Conservation (phyloP, 2,329 filamentous ascomycete genomes). For the Fusarium keratoplasticum region DNA sequence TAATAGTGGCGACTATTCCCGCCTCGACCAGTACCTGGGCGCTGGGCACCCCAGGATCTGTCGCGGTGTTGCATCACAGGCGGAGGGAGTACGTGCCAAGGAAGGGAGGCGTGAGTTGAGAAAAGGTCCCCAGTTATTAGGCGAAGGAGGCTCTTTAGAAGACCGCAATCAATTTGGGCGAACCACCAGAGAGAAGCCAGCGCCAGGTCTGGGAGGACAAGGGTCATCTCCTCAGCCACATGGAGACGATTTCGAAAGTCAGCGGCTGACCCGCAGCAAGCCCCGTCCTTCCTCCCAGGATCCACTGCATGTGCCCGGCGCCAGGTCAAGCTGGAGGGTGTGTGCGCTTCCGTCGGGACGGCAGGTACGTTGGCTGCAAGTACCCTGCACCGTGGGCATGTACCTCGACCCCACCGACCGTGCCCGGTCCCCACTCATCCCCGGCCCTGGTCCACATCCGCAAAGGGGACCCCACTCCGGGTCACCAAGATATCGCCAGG, state of each 20-base stretch:
- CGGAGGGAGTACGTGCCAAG: constrained; percentile 15
- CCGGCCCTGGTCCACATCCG: not conserved
- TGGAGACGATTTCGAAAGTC: constrained; percentile 8
- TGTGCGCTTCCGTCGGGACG: constrained; percentile 5
- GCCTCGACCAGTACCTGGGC: not conserved
- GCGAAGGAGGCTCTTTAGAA: not conserved
- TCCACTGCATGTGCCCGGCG: constrained; percentile 16
- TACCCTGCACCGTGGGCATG: not conserved
- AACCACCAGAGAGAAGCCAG: not conserved
- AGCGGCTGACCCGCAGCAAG: constrained; percentile 30
- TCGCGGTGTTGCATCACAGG: constrained; percentile 13
- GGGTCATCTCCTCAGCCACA: constrained; percentile 3
- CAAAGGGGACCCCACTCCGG: not conserved
- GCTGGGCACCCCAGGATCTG: constrained; percentile 8
- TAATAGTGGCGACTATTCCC: constrained; percentile 1
- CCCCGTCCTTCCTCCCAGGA: not conserved
- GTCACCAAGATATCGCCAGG: not conserved
- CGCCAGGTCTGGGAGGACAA: not conserved
- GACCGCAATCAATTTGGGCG: not conserved
- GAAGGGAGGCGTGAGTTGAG: constrained; percentile 21
- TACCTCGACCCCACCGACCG: not conserved
- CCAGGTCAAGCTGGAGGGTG: constrained; percentile 17
- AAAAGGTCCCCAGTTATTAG: not conserved
- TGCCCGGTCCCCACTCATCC: not conserved
- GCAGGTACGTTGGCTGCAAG: constrained; percentile 15